phyloP scores from a whole-genome alignment of 108 stramenopile species.

The Cyclotella sp. region DNA sequence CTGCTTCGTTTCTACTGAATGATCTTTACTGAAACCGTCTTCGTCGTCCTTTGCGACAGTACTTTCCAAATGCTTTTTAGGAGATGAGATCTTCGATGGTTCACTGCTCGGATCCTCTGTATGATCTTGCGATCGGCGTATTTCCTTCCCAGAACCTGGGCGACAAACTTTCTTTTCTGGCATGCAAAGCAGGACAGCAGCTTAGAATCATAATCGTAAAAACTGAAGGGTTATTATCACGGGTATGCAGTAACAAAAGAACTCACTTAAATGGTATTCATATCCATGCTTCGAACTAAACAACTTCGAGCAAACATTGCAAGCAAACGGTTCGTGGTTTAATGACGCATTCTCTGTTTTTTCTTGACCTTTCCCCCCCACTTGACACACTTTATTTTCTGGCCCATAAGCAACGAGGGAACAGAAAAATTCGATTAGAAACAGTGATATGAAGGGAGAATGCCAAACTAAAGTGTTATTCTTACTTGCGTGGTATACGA shows the following conservation, averaged over 20 bases:
- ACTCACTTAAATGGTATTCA: slow-evolving; percentile 4
- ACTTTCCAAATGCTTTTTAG: no score
- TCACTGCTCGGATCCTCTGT: no score
- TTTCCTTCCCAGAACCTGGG: no score
- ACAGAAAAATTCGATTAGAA: no score
- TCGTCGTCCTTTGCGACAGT: no score
- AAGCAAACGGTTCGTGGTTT: background rate
- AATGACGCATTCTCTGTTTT: background rate
- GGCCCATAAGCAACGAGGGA: background rate
- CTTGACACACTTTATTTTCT: background rate
- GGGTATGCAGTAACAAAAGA: background rate
- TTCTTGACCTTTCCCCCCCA: background rate
- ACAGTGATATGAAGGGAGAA: no score
- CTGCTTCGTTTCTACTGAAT: no score
- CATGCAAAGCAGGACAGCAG: background rate
- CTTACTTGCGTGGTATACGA: background rate
- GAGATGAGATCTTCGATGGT: no score
- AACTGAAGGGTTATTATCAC: background rate
- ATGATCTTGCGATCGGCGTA: no score
- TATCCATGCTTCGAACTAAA: background rate
- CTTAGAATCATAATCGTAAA: no score
- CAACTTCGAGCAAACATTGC: background rate
- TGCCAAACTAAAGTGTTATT: no score
- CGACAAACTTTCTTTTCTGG: background rate
- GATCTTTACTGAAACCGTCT: no score